Base-by-base conservation (phyloP, 352 stramenopile species). In the Phytopythium mirpurense region DNA sequence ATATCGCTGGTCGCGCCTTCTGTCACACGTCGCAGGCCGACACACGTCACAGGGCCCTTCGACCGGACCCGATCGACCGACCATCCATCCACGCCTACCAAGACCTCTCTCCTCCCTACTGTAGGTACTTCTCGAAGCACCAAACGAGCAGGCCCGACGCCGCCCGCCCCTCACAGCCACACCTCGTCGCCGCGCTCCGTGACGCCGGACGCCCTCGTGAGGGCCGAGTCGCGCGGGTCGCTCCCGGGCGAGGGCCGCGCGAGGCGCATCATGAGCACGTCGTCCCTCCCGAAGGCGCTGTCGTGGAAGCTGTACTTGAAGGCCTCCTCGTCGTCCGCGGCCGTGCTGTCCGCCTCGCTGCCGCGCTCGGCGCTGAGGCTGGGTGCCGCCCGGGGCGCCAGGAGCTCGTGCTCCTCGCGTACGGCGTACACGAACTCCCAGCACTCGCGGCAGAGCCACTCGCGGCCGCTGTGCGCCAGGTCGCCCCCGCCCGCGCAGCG, bases 271-370 rank as follows among this genome's bases (percentile, higher is more conserved):
- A 52, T 52, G n/a, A 52, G 31, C 41, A 83, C 72, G 45, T 86
- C 79, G 26, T 72, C 65, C 29, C 68, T 57, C 35, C 67, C 83
- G 34, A 78, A 65, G 0, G 67, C 67, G 70, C 74, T 86, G 63
- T 88, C 79, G 58, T 90, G 77, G 59, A 88, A 83, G 41, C 79
- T 90, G 65, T 90, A 90, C 67, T 88, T 81, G 41, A 78, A 69
- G 18, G 69, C 73, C 57, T 76, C 70, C 41, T 47, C 41, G 5
- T 36, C 32, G 45, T 81, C 73, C 49, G 67, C 62, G 12, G 52
- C 29, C 19, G 51, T 59, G 38, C 57, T 2, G 24, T 45, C 34
- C 52, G 56, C 16, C 57, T 54, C 23, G 51, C 51, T 24, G 51
- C 62, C 21, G 32, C 51, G 32, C 56, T 57, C 26, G 40, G 26